Percentiles rank a stretch among this genome's conserved stretches.
Evolutionary conservation across 2,329 filamentous ascomycete genomes (phyloP).

Genomic region (Grosmannia serpens): DNA sequence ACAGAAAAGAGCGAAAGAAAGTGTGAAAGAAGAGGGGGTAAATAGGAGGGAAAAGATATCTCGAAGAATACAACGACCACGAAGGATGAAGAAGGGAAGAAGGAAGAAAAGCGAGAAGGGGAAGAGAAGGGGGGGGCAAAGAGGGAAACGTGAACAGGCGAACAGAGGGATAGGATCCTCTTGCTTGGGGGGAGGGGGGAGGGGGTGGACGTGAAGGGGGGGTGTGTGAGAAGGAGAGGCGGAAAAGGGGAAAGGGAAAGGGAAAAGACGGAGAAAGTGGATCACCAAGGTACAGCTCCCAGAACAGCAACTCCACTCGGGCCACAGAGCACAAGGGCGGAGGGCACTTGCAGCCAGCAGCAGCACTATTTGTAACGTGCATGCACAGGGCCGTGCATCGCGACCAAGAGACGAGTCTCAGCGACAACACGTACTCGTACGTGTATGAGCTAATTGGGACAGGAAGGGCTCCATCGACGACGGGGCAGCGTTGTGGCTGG

Average conservation of each 20-base stretch:
- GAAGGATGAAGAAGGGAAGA: slow-evolving; percentile 13
- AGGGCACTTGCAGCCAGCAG: not conserved
- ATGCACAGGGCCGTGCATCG: not conserved
- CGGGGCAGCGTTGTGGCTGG: no score
- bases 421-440: not conserved
- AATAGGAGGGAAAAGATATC: slow-evolving; percentile 2
- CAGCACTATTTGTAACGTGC: not conserved
- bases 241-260: slow-evolving; percentile 7
- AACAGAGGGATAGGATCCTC: slow-evolving; percentile 2
- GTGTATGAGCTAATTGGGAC: no score
- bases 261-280: slow-evolving; percentile 11
- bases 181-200: not conserved
- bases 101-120: slow-evolving; percentile 23
- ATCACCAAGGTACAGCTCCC: slow-evolving; percentile 8
- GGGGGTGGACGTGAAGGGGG: not conserved
- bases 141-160: slow-evolving; percentile 5
- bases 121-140: slow-evolving; percentile 9
- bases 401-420: not conserved
- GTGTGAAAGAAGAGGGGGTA: slow-evolving; percentile 26
- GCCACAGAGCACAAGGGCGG: not conserved
- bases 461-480: no score
- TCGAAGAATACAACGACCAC: slow-evolving; percentile 17
- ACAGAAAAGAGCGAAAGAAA: slow-evolving; percentile 18
- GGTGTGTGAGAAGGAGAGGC: not conserved
- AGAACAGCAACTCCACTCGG: not conserved